Percentiles rank a stretch among this genome's conserved stretches.
These are phyloP conservation scores for Aspergillus avenaceus DNA, from an alignment of 495 filamentous ascomycete species.

Conservation along the genomic window DNA sequence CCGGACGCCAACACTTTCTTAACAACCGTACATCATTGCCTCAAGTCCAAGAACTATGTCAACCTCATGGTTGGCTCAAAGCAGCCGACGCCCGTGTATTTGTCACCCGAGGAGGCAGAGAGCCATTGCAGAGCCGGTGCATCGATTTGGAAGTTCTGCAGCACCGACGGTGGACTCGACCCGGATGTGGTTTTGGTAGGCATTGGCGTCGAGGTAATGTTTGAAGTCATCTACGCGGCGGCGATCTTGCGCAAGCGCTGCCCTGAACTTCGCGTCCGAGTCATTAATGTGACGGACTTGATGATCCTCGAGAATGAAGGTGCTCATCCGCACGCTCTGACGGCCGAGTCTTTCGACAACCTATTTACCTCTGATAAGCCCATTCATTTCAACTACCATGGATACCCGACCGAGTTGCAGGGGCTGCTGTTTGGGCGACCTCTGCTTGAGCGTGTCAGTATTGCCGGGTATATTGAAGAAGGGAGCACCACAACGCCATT, in stretches of 20 bases:
- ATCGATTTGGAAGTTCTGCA: conserved; percentile 63
- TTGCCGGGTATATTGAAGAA: conserved; percentile 67
- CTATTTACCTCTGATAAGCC: conserved; percentile 59
- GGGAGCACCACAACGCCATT: conserved; percentile 71
- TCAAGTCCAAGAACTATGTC: conserved; percentile 61
- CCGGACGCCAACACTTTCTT: conserved; percentile 73
- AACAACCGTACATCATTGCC: conserved; percentile 59
- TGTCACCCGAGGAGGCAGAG: conserved; percentile 62
- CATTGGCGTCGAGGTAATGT: conserved; percentile 67
- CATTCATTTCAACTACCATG: conserved; percentile 71
- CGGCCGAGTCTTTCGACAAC: conserved; percentile 47
- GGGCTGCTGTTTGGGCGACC: conserved; percentile 61
- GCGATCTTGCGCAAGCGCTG: conserved; percentile 49
- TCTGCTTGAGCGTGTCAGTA: conserved; percentile 45
- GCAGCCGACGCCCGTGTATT: conserved; percentile 63
- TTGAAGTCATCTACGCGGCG: conserved; percentile 65
- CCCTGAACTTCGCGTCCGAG: conserved; percentile 55
- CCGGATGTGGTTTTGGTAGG: conserved; percentile 68
- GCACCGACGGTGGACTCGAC: conserved; percentile 50
- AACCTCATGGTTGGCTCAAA: conserved; percentile 76
- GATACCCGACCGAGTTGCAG: conserved; percentile 59
- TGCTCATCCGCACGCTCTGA: conserved; percentile 59
- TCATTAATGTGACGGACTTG: conserved; percentile 71
- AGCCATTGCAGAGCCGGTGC: conserved; percentile 62
- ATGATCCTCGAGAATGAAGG: conserved; percentile 61